Evolutionary conservation across 2,329 filamentous ascomycete species (phyloP).

Genomic region (Penicillium psychrosexuale): DNA sequence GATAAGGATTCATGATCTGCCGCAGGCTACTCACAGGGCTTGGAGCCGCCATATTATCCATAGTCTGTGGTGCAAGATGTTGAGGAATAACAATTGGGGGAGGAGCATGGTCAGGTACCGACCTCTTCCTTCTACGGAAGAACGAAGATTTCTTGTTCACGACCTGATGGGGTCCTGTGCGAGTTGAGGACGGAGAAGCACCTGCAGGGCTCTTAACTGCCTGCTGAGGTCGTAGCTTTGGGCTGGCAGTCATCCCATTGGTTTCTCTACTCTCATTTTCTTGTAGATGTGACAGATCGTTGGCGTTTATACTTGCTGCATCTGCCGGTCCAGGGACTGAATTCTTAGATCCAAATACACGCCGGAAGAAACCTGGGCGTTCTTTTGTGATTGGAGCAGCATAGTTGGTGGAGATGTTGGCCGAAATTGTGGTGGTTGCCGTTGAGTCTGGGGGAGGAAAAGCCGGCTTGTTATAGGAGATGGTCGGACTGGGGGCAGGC

Average conservation of each 20-base stretch:
- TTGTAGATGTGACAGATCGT: constrained; percentile 22
- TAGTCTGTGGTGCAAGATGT: constrained; percentile 41
- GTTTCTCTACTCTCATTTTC: constrained; percentile 28
- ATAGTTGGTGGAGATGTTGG: background rate
- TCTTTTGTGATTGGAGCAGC: constrained; percentile 53
- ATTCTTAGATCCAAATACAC: constrained; percentile 77
- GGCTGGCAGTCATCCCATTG: constrained; percentile 16
- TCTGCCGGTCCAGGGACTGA: constrained; percentile 31
- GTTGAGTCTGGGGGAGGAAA: constrained; percentile 42
- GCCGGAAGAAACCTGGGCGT: constrained; percentile 83
- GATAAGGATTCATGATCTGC: constrained; percentile 82
- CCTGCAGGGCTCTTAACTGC: constrained; percentile 24
- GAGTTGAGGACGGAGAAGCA: constrained; percentile 20
- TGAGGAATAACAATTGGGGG: constrained; percentile 54
- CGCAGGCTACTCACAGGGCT: constrained; percentile 78
- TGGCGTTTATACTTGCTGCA: constrained; percentile 10
- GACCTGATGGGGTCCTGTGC: constrained; percentile 48
- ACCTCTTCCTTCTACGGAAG: constrained; percentile 91
- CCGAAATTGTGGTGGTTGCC: constrained; percentile 22
- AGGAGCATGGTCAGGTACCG: constrained; percentile 64
- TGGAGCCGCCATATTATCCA: constrained; percentile 35
- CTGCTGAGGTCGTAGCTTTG: constrained; percentile 28
- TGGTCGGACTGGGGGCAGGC: constrained; percentile 53
- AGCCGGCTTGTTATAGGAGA: constrained; percentile 50
- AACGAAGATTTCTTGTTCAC: constrained; percentile 94